Evolutionary conservation across 1,284 basidiomycete genomes (phyloP).

Genomic region (Termitomyces sp.): DNA sequence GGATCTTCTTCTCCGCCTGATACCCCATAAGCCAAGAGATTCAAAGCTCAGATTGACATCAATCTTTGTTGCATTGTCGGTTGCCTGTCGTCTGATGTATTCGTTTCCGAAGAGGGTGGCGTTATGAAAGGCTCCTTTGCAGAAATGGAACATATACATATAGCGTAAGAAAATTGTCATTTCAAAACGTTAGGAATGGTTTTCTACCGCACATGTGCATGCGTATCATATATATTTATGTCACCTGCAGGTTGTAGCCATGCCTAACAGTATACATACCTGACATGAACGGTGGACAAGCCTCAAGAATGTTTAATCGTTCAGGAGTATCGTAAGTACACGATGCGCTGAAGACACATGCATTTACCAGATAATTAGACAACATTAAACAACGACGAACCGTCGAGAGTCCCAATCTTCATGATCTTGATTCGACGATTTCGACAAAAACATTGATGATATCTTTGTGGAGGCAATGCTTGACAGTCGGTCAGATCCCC

Average conservation of each 20-base stretch:
- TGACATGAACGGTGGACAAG: background rate
- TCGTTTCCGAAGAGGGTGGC: background rate
- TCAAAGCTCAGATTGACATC: background rate
- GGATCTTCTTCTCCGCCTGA: background rate
- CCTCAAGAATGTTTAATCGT: background rate
- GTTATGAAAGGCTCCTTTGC: background rate
- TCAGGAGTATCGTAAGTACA: background rate
- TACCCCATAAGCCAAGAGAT: background rate
- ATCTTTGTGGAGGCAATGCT: background rate
- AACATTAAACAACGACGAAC: background rate
- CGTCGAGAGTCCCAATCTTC: constrained; percentile 15
- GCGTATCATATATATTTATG: background rate
- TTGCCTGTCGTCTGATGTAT: background rate
- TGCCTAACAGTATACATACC: background rate
- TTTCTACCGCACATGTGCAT: background rate
- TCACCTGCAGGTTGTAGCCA: background rate
- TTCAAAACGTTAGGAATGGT: background rate
- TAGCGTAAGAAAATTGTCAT: background rate
- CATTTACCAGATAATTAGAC: background rate
- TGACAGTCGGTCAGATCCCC: background rate
- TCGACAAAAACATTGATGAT: constrained; percentile 4
- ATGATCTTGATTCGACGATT: constrained; percentile 17
- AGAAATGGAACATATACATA: background rate
- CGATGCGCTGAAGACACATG: background rate
- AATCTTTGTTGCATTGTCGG: background rate